These are phyloP conservation scores for Xylaria sp. DNA, from an alignment of 2,329 filamentous ascomycete species.

Conservation along the genomic window DNA sequence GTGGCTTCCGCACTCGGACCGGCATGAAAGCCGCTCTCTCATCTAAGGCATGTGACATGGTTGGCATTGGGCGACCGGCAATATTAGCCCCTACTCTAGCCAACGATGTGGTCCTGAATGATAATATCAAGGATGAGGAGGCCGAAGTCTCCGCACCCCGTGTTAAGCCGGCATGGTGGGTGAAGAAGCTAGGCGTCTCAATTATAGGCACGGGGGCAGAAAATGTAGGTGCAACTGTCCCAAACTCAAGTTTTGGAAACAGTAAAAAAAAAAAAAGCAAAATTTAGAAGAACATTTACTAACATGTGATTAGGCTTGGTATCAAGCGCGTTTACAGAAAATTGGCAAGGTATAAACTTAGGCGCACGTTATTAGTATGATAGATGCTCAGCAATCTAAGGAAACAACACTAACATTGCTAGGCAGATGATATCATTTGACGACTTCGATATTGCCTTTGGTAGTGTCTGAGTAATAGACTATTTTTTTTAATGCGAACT, in stretches of 20 bases:
- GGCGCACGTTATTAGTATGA: neutral
- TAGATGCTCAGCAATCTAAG: too few relatives aligned
- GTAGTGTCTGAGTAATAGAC: too few relatives aligned
- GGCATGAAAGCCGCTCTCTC: neutral
- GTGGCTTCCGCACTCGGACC: neutral
- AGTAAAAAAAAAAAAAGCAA: neutral
- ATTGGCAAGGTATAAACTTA: neutral
- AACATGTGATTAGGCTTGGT: neutral
- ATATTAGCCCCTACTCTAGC: neutral
- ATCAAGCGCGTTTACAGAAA: neutral
- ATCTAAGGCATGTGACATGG: neutral
- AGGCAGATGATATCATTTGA: too few relatives aligned
- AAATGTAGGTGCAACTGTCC: neutral
- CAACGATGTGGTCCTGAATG: slow-evolving; percentile 1
- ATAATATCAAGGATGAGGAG: neutral
- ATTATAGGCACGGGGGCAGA: neutral
- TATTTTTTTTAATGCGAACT: too few relatives aligned
- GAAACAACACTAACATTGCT: too few relatives aligned
- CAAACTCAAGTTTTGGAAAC: neutral
- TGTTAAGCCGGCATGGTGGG: neutral
- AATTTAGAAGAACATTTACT: neutral
- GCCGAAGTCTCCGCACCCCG: neutral
- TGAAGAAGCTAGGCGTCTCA: neutral
- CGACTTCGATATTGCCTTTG: too few relatives aligned
- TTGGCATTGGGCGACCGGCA: slow-evolving; percentile 2